Percentiles rank a stretch among this genome's conserved stretches.
Evolutionary conservation across 768 basidiomycete species (phyloP).

Genomic region (Tylopilus intermedius): DNA sequence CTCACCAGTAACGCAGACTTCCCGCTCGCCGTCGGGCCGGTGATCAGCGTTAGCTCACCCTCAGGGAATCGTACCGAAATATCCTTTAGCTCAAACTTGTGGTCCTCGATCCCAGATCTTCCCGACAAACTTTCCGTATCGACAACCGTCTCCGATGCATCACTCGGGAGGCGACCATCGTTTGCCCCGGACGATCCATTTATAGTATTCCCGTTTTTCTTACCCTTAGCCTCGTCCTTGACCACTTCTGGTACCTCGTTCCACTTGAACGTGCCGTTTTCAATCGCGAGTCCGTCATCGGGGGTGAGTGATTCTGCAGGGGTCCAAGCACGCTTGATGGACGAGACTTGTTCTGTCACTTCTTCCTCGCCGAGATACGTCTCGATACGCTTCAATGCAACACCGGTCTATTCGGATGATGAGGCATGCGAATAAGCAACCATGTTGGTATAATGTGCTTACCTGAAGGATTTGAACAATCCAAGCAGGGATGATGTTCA

Average conservation of each 20-base stretch:
- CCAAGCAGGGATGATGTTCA: conserved; percentile 78
- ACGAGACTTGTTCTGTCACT: conserved; percentile 55
- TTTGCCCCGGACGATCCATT: background rate
- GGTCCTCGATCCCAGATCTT: conserved; percentile 20
- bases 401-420: conserved; percentile 38
- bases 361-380: conserved; percentile 60
- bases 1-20: conserved; percentile 45
- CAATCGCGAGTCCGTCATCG: conserved; percentile 42
- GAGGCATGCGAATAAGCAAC: background rate
- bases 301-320: conserved; percentile 21
- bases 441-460: background rate
- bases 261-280: conserved; percentile 53
- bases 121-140: conserved; percentile 18
- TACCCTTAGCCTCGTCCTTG: conserved; percentile 22
- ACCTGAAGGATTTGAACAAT: conserved; percentile 71
- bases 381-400: conserved; percentile 57
- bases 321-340: conserved; percentile 39
- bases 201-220: conserved; percentile 11
- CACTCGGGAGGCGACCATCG: background rate
- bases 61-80: conserved; percentile 44
- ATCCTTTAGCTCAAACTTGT: conserved; percentile 39
- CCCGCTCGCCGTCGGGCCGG: conserved; percentile 45
- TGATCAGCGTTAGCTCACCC: conserved; percentile 43
- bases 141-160: conserved; percentile 6
- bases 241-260: conserved; percentile 40